Conservation (phyloP, 495 filamentous ascomycete species). For the Achaetomiella virescens region DNA sequence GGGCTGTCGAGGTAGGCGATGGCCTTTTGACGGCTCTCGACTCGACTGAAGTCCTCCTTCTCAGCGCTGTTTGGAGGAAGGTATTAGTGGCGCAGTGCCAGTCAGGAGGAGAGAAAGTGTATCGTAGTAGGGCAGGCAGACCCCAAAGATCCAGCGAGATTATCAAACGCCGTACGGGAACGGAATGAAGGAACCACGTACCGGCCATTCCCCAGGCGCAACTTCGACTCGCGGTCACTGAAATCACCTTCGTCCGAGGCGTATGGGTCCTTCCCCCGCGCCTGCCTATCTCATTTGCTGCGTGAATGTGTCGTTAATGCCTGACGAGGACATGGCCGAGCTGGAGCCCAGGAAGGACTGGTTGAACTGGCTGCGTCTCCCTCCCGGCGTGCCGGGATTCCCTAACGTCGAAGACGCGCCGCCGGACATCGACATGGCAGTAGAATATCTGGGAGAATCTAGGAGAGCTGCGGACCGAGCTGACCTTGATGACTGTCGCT, state of each 20-base stretch:
- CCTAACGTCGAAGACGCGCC: not conserved
- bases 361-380: not conserved
- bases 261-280: conserved; percentile 49
- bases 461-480: not conserved
- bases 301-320: conserved; percentile 25
- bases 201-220: conserved; percentile 15
- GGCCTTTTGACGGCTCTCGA: conserved; percentile 37
- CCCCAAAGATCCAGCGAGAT: too few species aligned
- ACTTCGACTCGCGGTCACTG: conserved; percentile 18
- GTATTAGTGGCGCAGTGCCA: not conserved
- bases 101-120: too few species aligned
- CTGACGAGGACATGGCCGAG: conserved; percentile 11
- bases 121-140: too few species aligned
- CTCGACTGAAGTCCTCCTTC: conserved; percentile 24
- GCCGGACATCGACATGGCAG: conserved; percentile 1
- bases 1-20: conserved; percentile 43
- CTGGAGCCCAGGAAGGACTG: conserved; percentile 1
- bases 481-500: not conserved
- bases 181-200: conserved; percentile 1
- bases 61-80: conserved; percentile 6
- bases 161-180: too few species aligned
- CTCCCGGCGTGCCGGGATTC: not conserved
- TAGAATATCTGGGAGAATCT: not conserved
- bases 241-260: conserved; percentile 24
- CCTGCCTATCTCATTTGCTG: conserved; percentile 45